A percentile compares a stretch with the other conserved stretches of the same genome.
phyloP scores from a whole-genome alignment of 768 basidiomycete genomes.

The Tulasnella sp. region DNA sequence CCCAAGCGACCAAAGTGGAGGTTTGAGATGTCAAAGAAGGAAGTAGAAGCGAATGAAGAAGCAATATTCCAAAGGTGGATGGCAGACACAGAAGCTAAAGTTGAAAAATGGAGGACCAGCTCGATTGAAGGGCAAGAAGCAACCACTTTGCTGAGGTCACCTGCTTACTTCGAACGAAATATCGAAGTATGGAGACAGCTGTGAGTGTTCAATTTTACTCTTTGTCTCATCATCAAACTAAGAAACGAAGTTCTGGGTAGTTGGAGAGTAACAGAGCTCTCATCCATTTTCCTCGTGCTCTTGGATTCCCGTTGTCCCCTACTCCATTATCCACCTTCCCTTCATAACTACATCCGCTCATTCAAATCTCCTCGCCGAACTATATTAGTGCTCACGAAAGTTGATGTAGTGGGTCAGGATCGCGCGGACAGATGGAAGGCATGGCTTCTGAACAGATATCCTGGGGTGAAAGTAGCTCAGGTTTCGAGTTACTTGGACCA shows the following conservation, averaged over 20 bases:
- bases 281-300: slow-evolving; percentile 75
- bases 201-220: slow-evolving; percentile 32
- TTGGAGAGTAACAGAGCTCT: slow-evolving; percentile 90
- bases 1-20: slow-evolving; percentile 78
- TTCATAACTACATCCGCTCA: slow-evolving; percentile 45
- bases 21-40: slow-evolving; percentile 73
- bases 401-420: slow-evolving; percentile 63
- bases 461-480: slow-evolving; percentile 47
- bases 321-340: slow-evolving; percentile 72
- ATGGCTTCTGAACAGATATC: slow-evolving; percentile 43
- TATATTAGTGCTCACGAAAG: slow-evolving; percentile 76
- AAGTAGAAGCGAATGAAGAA: slow-evolving; percentile 85
- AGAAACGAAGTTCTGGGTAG: slow-evolving; percentile 29
- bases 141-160: slow-evolving; percentile 45
- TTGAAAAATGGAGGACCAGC: slow-evolving; percentile 37
- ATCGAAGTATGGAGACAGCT: slow-evolving; percentile 91
- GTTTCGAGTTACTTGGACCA: slow-evolving; percentile 66
- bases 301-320: slow-evolving; percentile 83
- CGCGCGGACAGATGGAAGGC: slow-evolving; percentile 52
- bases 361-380: slow-evolving; percentile 31
- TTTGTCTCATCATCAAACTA: slow-evolving; percentile 4
- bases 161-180: slow-evolving; percentile 79
- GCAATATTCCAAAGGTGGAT: slow-evolving; percentile 73
- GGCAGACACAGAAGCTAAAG: slow-evolving; percentile 42
- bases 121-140: not conserved